Conservation (phyloP, 2,329 filamentous ascomycete species). For the Cladobotryum protrusum region DNA sequence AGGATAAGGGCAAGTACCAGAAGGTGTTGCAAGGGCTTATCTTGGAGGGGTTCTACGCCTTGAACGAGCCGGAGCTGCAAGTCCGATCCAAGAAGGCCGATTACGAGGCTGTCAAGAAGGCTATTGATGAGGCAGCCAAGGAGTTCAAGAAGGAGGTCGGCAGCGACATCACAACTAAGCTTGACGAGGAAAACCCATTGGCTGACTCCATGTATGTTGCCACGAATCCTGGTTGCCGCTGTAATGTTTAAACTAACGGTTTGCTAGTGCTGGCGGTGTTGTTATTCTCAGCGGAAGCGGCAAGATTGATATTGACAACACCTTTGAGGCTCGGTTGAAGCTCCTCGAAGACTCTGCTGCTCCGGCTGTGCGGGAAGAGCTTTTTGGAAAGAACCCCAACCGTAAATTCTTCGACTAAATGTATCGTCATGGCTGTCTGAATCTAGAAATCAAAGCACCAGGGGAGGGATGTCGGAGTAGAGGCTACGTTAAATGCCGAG, state of each 20-base stretch:
- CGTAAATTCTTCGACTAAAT: constrained; percentile 89
- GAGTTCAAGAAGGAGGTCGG: constrained; percentile 78
- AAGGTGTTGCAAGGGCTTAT: constrained; percentile 71
- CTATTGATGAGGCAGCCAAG: constrained; percentile 66
- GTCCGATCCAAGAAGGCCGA: constrained; percentile 77
- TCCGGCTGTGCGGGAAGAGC: constrained; percentile 73
- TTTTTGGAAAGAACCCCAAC: constrained; percentile 94
- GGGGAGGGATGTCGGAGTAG: not conserved
- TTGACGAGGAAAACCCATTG: constrained; percentile 75
- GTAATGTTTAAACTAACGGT: constrained; percentile 17
- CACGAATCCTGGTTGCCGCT: not conserved
- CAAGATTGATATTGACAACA: constrained; percentile 99
- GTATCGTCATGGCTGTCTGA: not conserved
- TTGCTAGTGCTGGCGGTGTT: constrained; percentile 71
- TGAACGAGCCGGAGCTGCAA: constrained; percentile 72
- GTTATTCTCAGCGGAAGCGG: constrained; percentile 73
- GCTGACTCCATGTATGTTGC: constrained; percentile 73
- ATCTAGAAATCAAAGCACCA: not conserved
- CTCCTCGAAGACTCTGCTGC: constrained; percentile 80
- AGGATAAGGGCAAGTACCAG: constrained; percentile 71
- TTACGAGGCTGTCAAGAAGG: constrained; percentile 67
- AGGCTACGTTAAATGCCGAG: constrained; percentile 1
- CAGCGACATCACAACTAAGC: constrained; percentile 60
- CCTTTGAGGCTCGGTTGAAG: constrained; percentile 82
- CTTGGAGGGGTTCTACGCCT: constrained; percentile 82